These are phyloP conservation scores for Xerocomellus dryophilus DNA, from an alignment of 768 basidiomycete species.

Conservation along the genomic window DNA sequence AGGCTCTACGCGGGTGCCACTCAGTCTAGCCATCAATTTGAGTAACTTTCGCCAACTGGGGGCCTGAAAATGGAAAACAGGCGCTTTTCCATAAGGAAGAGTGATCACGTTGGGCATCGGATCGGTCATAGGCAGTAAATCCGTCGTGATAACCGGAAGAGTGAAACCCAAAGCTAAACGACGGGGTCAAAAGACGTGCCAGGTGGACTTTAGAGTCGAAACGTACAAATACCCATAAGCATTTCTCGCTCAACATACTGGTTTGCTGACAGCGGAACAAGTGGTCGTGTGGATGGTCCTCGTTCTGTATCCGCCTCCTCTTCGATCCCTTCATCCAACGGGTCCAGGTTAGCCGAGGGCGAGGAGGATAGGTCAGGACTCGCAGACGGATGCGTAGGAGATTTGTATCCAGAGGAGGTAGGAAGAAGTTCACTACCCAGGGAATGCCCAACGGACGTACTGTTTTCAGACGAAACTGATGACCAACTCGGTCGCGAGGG, in stretches of 20 bases:
- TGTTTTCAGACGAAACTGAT: slow-evolving; percentile 26
- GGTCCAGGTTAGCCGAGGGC: slow-evolving; percentile 12
- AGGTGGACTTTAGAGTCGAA: not conserved
- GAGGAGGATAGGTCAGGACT: slow-evolving; percentile 25
- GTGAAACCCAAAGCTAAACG: slow-evolving; percentile 64
- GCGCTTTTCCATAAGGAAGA: slow-evolving; percentile 64
- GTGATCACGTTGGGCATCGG: slow-evolving; percentile 72
- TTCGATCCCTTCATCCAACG: slow-evolving; percentile 20
- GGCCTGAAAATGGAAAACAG: slow-evolving; percentile 70
- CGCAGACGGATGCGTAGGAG: slow-evolving; percentile 15
- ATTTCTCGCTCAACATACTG: slow-evolving; percentile 58
- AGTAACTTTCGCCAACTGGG: slow-evolving; percentile 72
- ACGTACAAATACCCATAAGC: slow-evolving; percentile 63
- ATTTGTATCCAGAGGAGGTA: slow-evolving; percentile 15
- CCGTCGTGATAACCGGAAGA: slow-evolving; percentile 50
- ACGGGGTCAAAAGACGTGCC: slow-evolving; percentile 5
- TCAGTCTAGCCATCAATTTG: slow-evolving; percentile 70
- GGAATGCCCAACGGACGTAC: slow-evolving; percentile 10
- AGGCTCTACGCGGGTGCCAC: slow-evolving; percentile 67
- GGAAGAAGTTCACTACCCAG: slow-evolving; percentile 13
- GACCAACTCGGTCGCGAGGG: slow-evolving; percentile 22
- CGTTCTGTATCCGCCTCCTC: slow-evolving; percentile 11
- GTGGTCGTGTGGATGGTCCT: slow-evolving; percentile 15
- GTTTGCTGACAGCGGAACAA: slow-evolving; percentile 26
- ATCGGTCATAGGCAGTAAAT: slow-evolving; percentile 46